phyloP scores from a whole-genome alignment of 345 rosid genomes.

The Populus davidiana region DNA sequence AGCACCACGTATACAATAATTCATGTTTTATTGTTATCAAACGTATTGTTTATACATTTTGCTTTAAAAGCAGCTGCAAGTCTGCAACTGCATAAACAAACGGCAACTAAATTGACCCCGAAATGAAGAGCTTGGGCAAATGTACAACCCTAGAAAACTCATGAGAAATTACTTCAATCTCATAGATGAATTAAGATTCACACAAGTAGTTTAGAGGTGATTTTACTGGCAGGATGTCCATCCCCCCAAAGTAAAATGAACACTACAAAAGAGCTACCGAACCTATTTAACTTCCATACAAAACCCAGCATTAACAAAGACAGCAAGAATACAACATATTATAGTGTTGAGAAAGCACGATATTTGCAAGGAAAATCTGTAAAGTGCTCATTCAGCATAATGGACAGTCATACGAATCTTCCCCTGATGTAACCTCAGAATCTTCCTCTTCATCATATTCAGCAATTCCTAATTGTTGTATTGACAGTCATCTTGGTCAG shows the following conservation, averaged over 20 bases:
- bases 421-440: conserved; percentile 62
- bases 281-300: not conserved
- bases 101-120: not conserved
- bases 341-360: conserved; percentile 9
- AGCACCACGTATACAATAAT: too few species aligned
- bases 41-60: too few species aligned
- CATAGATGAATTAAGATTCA: not conserved
- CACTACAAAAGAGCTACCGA: not conserved
- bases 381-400: not conserved
- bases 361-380: not conserved
- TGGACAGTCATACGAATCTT: conserved; percentile 50
- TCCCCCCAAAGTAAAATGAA: not conserved
- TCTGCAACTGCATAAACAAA: too few species aligned
- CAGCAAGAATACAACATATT: not conserved
- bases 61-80: too few species aligned
- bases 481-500: too few species aligned
- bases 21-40: too few species aligned
- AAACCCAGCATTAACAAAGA: too few species aligned
- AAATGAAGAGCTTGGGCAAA: too few species aligned
- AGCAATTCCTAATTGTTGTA: too few species aligned
- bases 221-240: not conserved
- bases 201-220: not conserved
- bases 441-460: conserved; percentile 49
- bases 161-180: not conserved
- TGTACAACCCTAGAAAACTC: too few species aligned